These are phyloP conservation scores for Apiotrichum gracile DNA, from an alignment of 1,284 basidiomycete genomes.

Conservation along the genomic window DNA sequence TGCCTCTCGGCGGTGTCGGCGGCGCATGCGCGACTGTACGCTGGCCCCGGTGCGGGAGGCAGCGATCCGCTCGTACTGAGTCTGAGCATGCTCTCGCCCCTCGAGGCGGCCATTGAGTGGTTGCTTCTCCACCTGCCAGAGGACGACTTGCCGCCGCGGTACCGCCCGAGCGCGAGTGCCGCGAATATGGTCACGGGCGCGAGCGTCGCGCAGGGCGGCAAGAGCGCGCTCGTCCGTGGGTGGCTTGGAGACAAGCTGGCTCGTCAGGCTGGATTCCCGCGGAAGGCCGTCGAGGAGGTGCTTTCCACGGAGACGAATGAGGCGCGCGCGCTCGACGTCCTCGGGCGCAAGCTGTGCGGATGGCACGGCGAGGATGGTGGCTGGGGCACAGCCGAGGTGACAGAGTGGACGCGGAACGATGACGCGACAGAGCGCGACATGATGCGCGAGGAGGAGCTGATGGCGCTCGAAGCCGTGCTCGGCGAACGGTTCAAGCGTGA, in stretches of 20 bases:
- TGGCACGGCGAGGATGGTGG: conserved; percentile 45
- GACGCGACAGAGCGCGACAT: conserved; percentile 48
- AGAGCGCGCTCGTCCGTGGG: conserved; percentile 61
- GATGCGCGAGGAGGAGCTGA: conserved; percentile 66
- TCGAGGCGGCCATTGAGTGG: conserved; percentile 52
- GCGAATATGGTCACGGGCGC: conserved; percentile 53
- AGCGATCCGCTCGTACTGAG: conserved; percentile 44
- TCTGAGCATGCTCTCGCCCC: conserved; percentile 51
- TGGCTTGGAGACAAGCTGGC: conserved; percentile 80
- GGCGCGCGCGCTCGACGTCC: conserved; percentile 42
- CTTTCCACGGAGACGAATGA: conserved; percentile 42
- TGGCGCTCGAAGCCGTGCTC: conserved; percentile 55
- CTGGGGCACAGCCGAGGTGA: conserved; percentile 49
- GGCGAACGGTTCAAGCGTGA: conserved; percentile 47
- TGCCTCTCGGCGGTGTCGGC: conserved; percentile 38
- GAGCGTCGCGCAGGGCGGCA: conserved; percentile 53
- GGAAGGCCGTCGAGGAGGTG: conserved; percentile 60
- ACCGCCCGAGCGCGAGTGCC: conserved; percentile 66
- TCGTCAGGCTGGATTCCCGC: conserved; percentile 79
- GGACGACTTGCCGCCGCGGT: conserved; percentile 52
- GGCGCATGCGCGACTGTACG: conserved; percentile 38
- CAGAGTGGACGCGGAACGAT: conserved; percentile 51
- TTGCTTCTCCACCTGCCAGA: conserved; percentile 53
- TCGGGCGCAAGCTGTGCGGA: conserved; percentile 46
- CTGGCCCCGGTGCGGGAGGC: conserved; percentile 5